Evolutionary conservation across 495 filamentous ascomycete species (phyloP), one percentile per base, ranked within the genome.

Genomic region (Aspergillus campestris): DNA sequence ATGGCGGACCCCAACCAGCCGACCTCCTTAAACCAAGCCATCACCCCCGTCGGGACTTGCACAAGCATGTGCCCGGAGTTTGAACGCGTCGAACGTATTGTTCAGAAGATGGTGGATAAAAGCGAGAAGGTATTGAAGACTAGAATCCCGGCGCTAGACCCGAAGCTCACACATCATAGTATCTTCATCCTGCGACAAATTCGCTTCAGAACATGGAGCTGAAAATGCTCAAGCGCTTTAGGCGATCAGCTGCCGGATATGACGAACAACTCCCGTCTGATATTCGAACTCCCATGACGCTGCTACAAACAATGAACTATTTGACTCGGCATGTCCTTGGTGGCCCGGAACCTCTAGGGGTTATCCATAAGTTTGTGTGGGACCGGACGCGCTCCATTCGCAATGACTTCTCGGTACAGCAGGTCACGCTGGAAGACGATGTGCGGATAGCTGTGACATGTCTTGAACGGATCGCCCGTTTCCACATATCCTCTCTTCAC

Each of bases 1-100:
- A 84, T 96, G 61, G 87, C 92, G 41, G 89, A 99, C 57, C 94
- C 94, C 0, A 82, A 94, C 36, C 86, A 87, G 58, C 84, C 81
- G 8, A 85, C 84, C 40, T 80, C 74, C 31, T 75, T 97, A 30
- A 79, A 83, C 34, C 79, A 95, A 47, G 90, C 92, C 4, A 86
- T 96, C 35, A 84, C 83, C 3, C 90, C 89, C 13, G 82, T 87
- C 44, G 92, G 91, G 8, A 91, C 84, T 43, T 97, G 90, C 57
- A 79, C 85, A 51, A 82, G 87, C 48, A 96, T 95, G 90, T 99
- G 94, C 61, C 87, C 94, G 0, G 83, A 91, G 51, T 95, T 81
- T 56, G 94, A 99, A 66, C 72, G 83, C 32, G 75, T 90, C 10
- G 78, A 84, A 30, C 79, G 90, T 13, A 89, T 94, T 40, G 79